A percentile compares a stretch with the other conserved stretches of the same genome.
Conservation (phyloP, 2,329 filamentous ascomycete genomes). For the Neonectria ditissima region DNA sequence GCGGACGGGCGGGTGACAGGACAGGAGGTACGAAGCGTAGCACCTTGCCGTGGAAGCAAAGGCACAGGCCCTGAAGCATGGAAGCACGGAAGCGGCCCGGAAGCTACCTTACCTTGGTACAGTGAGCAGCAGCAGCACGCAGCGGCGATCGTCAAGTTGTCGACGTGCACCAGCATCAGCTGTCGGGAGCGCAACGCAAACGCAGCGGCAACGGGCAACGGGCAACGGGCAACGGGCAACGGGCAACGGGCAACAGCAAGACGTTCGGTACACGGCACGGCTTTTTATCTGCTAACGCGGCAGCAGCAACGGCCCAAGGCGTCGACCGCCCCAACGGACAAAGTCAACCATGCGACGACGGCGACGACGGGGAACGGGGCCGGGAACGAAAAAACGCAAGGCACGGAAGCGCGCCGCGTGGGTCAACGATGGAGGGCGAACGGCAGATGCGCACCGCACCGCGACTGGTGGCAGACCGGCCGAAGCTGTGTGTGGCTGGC, state of each 20-base stretch:
- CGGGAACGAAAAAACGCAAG: no score
- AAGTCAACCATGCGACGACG: conserved; percentile 21
- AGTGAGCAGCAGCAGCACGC: conserved; percentile 2
- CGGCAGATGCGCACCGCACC: conserved; percentile 8
- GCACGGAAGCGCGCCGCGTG: conserved; percentile 14
- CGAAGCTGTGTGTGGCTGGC: conserved; percentile 21
- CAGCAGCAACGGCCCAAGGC: conserved; percentile 1
- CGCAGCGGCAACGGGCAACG: no score
- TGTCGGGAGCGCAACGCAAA: not conserved
- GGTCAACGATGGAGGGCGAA: conserved; percentile 9
- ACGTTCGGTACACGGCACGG: not conserved
- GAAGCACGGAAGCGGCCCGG: conserved; percentile 1
- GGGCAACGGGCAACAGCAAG: not conserved
- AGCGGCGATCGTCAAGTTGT: not conserved
- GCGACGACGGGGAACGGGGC: not conserved
- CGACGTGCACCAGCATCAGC: not conserved
- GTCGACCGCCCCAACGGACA: conserved; percentile 4
- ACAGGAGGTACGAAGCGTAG: not conserved
- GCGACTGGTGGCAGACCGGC: conserved; percentile 14
- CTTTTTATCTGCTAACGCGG: not conserved
- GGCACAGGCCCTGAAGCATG: not conserved
- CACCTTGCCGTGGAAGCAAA: not conserved
- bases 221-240: no score
- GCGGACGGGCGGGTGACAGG: no score
- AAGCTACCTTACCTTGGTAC: not conserved